Evolutionary conservation across 176 grass and related monocot genomes (phyloP), one percentile per base, ranked within the genome.

Genomic region (Bonia amplexicaulis): DNA sequence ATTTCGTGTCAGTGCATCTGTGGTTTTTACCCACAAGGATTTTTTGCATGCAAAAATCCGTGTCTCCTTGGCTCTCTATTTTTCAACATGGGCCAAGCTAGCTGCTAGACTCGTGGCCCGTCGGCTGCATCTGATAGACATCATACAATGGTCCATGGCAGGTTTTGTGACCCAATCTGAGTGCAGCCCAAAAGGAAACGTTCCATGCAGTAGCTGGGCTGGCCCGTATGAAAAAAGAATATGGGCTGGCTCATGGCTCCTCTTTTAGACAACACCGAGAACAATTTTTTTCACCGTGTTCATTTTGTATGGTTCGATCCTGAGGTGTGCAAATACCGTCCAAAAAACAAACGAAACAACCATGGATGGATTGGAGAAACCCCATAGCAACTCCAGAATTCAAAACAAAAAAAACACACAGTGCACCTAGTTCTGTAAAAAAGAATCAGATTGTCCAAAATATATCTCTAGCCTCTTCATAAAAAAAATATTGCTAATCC

Each of bases 1-100:
- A 16, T 17, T 52, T 4, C 5, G 16, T 0, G 15, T 52, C 0
- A 6, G 5, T 52, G 5, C 49, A 1, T 0, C 49, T 1, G 16
- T 52, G 0, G 2, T 17, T 17, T 17, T 49, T 52, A 16, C 5
- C 0, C 5, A 1, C 6, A 52, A 52, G 5, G 0, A 1, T 52
- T 52, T 52, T 52, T 52, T 52, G 0, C 5, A 52, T 3, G 4
- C 17, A 19, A 53, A 53, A 53, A 2, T 2, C 14, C 1, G 1
- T 46, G 2, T 52, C 14, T 52, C 15, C 15, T 14, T 52, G 0
- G 31, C 5, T 16, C 49, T 51, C 4, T 52, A 19, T 52, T 52
- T 16, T 52, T 52, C 49, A 6, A 52, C 15, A 44, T 15, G 68
- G 68, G 41, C 1, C 12, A 25, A 14, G 11, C 40, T 45, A 15